Percentiles rank a stretch among this genome's conserved stretches.
These are phyloP conservation scores for Cladorrhinum samala DNA, from an alignment of 495 filamentous ascomycete species.

Conservation along the genomic window DNA sequence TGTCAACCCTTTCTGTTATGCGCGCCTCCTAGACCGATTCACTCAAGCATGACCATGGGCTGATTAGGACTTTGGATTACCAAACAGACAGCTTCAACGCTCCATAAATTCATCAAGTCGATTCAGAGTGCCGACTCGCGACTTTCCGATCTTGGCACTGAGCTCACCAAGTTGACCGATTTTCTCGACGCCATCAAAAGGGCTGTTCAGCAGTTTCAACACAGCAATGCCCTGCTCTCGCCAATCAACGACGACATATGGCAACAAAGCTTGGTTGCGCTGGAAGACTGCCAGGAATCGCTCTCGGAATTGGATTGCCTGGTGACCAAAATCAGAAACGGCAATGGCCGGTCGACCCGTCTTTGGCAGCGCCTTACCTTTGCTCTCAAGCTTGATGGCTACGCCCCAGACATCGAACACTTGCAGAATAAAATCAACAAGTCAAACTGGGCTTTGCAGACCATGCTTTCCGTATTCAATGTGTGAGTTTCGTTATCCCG, in stretches of 20 bases:
- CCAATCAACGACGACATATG: background rate
- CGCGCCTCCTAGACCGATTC: no score
- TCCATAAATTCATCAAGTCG: background rate
- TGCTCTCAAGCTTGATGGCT: background rate
- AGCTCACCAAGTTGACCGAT: background rate
- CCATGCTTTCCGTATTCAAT: background rate
- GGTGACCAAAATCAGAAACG: background rate
- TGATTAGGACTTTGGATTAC: background rate
- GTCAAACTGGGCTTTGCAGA: conserved; percentile 4
- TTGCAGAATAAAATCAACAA: background rate
- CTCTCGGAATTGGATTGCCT: background rate
- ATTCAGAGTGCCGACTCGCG: background rate
- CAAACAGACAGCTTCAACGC: background rate
- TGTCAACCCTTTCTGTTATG: no score
- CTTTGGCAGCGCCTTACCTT: background rate
- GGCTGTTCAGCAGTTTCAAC: background rate
- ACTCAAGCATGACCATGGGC: background rate
- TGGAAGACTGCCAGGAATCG: background rate
- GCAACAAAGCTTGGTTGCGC: background rate
- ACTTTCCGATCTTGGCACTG: background rate
- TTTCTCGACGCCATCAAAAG: background rate
- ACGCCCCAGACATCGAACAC: background rate
- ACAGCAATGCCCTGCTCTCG: background rate
- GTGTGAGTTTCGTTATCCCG: background rate
- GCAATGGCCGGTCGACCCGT: background rate